Percentiles rank a stretch among this genome's conserved stretches.
Conservation (phyloP, 2,329 filamentous ascomycete genomes). For the Trichophyton mentagrophytes region DNA sequence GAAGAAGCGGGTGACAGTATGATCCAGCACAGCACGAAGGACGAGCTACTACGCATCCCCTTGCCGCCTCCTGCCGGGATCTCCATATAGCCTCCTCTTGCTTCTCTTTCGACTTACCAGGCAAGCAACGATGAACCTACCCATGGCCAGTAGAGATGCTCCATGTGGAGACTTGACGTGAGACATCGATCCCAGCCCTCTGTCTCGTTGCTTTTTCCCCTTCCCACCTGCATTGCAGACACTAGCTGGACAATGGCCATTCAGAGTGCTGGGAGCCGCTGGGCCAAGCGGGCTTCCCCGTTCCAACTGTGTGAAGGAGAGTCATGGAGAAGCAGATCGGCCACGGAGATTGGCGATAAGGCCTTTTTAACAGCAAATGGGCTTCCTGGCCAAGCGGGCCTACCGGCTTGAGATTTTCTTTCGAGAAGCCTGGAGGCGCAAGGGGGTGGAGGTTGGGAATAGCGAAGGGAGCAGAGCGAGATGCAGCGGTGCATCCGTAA, state of each 20-base stretch:
- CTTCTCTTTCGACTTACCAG: background rate
- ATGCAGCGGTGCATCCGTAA: background rate
- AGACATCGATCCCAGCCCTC: background rate
- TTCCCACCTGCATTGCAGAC: background rate
- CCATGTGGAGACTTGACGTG: background rate
- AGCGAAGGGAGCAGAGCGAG: background rate
- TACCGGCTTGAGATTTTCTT: background rate
- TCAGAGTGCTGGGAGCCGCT: background rate
- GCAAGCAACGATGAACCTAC: background rate
- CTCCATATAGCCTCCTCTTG: background rate
- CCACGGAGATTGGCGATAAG: background rate
- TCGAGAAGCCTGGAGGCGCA: background rate
- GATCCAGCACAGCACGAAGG: background rate
- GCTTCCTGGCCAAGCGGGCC: background rate
- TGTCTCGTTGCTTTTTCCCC: background rate
- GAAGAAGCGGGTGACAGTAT: background rate
- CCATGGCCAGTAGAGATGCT: background rate
- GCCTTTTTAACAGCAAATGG: background rate
- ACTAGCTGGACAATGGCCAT: background rate
- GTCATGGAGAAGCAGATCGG: background rate
- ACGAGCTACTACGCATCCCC: background rate
- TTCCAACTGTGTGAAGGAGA: background rate
- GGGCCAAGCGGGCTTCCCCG: background rate
- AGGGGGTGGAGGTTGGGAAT: background rate
- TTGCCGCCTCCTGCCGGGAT: background rate